These are phyloP conservation scores for Polytolypa hystricis DNA, from an alignment of 2,329 filamentous ascomycete genomes.

Conservation along the genomic window DNA sequence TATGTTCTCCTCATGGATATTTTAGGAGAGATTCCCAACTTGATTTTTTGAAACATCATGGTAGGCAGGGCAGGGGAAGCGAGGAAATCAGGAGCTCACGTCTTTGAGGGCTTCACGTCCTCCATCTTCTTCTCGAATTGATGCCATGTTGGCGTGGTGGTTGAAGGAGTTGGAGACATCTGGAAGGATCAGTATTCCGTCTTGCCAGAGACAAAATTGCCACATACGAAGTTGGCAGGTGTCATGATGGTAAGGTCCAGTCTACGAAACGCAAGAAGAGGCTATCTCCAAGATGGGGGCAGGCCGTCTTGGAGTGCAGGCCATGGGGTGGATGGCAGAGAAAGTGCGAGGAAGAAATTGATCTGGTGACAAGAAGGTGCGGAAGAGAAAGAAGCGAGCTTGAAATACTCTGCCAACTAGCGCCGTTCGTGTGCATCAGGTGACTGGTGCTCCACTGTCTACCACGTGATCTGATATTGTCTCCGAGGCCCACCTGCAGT, in stretches of 20 bases:
- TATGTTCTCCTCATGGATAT: slow-evolving; percentile 71
- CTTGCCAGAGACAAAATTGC: slow-evolving; percentile 19
- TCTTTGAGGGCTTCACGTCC: slow-evolving; percentile 77
- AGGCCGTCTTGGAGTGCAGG: slow-evolving; percentile 2
- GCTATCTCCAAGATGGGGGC: background rate
- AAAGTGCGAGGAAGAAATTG: background rate
- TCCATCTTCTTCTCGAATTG: slow-evolving; percentile 72
- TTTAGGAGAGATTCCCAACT: slow-evolving; percentile 99
- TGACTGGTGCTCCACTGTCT: too few species aligned
- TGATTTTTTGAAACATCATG: slow-evolving; percentile 72
- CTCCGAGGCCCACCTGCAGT: too few species aligned
- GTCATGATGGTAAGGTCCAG: slow-evolving; percentile 22
- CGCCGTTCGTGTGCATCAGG: too few species aligned
- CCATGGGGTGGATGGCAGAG: slow-evolving; percentile 3
- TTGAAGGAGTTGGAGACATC: slow-evolving; percentile 62
- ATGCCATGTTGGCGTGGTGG: slow-evolving; percentile 58
- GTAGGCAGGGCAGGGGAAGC: slow-evolving; percentile 6
- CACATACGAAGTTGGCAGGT: slow-evolving; percentile 32
- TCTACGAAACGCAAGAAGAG: background rate
- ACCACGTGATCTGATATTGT: too few species aligned
- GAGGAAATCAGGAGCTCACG: slow-evolving; percentile 48
- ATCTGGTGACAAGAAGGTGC: background rate
- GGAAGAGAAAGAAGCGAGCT: background rate
- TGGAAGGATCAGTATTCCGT: slow-evolving; percentile 23
- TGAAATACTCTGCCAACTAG: too few species aligned